These are phyloP conservation scores for Citrus trifoliata DNA, from an alignment of 345 rosid species.

Conservation along the genomic window DNA sequence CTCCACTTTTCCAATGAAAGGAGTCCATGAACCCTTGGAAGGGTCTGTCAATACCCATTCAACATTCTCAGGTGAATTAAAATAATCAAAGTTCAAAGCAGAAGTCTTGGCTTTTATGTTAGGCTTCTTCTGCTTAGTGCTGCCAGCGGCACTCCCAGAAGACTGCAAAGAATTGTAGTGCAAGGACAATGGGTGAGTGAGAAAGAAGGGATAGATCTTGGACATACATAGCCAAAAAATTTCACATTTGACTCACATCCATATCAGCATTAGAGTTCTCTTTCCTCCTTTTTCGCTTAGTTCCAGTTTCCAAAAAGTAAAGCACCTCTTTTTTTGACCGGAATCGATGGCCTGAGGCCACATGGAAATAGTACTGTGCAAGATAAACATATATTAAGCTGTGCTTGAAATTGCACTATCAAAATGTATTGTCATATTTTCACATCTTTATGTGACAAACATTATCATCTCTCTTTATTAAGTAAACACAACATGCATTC, in stretches of 20 bases:
- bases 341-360: conserved; percentile 30
- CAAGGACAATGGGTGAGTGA: not conserved
- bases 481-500: not conserved
- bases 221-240: not conserved
- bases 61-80: conserved; percentile 27
- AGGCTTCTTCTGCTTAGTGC: conserved; percentile 26
- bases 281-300: conserved; percentile 23
- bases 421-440: not conserved
- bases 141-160: conserved; percentile 23
- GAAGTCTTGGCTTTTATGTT: not conserved
- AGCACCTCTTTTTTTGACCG: conserved; percentile 53
- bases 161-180: conserved; percentile 13
- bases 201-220: not conserved
- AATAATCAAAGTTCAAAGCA: conserved; percentile 23
- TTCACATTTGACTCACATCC: conserved; percentile 21
- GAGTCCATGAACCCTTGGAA: conserved; percentile 32
- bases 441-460: not conserved
- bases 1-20: conserved; percentile 18
- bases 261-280: conserved; percentile 13
- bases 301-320: conserved; percentile 42
- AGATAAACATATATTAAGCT: not conserved
- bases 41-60: conserved; percentile 39
- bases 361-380: conserved; percentile 44
- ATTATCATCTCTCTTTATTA: not conserved
- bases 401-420: not conserved